Evolutionary conservation across 1,284 basidiomycete species (phyloP).

Genomic region (Athelia sp.): DNA sequence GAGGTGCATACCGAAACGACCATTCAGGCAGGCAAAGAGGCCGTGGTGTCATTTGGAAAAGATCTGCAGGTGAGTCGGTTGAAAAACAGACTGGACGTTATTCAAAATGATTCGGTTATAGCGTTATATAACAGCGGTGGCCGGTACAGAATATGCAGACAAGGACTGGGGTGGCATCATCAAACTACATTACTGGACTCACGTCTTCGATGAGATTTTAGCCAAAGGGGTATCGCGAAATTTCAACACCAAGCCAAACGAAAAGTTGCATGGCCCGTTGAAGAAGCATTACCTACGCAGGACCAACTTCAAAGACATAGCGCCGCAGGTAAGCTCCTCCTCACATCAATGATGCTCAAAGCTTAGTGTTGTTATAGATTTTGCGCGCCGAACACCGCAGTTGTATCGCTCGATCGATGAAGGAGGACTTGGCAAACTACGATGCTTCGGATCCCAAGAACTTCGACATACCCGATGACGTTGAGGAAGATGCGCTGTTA

Average conservation of each 20-base stretch:
- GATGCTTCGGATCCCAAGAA: slow-evolving; percentile 9
- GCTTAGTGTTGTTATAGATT: slow-evolving; percentile 15
- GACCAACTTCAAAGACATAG: slow-evolving; percentile 29
- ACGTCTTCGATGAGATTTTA: slow-evolving; percentile 26
- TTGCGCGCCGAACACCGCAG: slow-evolving; percentile 16
- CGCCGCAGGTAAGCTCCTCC: slow-evolving; percentile 21
- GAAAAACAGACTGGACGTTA: not conserved
- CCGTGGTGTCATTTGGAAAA: slow-evolving; percentile 13
- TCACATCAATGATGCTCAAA: not conserved
- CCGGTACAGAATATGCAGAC: not conserved
- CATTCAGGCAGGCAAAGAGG: slow-evolving; percentile 17
- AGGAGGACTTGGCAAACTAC: slow-evolving; percentile 6
- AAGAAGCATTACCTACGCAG: slow-evolving; percentile 21
- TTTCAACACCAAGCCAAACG: slow-evolving; percentile 28
- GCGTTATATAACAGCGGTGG: not conserved
- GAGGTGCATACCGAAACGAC: slow-evolving; percentile 27
- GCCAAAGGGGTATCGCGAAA: slow-evolving; percentile 24
- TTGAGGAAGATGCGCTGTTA: not conserved
- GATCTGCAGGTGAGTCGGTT: slow-evolving; percentile 16
- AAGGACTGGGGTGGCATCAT: slow-evolving; percentile 30
- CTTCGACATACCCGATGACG: slow-evolving; percentile 3
- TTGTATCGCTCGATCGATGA: slow-evolving; percentile 11
- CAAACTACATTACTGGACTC: slow-evolving; percentile 26
- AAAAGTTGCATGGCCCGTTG: slow-evolving; percentile 24
- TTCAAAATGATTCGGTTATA: not conserved